Conservation (phyloP, 202 grass and related monocot species). For the Musa balbisiana region DNA sequence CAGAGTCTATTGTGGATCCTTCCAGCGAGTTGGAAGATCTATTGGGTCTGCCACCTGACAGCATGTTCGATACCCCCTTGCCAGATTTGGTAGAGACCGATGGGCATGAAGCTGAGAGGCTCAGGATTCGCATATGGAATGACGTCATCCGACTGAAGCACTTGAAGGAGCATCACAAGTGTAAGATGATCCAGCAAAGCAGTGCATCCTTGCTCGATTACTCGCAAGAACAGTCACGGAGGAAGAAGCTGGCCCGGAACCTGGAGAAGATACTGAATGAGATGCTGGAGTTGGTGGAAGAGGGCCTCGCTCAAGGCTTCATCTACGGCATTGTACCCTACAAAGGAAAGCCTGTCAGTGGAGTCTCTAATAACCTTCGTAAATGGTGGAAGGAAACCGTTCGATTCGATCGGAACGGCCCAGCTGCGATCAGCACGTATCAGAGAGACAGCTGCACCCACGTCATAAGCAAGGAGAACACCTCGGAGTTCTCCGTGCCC, state of each 20-base stretch:
- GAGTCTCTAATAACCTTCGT: slow-evolving; percentile 16
- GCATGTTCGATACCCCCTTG: too few species aligned
- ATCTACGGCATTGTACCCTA: slow-evolving; percentile 16
- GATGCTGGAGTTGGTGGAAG: not conserved
- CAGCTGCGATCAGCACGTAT: not conserved
- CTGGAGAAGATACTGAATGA: not conserved
- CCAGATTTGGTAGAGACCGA: too few species aligned
- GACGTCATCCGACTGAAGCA: too few species aligned
- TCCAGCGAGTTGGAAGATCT: too few species aligned
- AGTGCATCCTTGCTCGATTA: too few species aligned
- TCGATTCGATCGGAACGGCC: slow-evolving; percentile 13
- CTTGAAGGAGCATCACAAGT: too few species aligned
- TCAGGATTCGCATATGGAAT: too few species aligned
- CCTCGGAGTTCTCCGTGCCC: not conserved
- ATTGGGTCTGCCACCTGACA: too few species aligned
- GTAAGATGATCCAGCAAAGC: too few species aligned
- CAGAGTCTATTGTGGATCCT: too few species aligned
- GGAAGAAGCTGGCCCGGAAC: not conserved
- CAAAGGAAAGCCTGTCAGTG: not conserved
- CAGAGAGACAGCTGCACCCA: not conserved
- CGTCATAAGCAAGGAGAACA: too few species aligned
- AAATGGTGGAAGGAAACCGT: slow-evolving; percentile 30
- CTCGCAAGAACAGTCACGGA: not conserved
- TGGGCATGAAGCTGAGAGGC: too few species aligned
- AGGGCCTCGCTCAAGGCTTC: not conserved